Evolutionary conservation across 2,329 filamentous ascomycete genomes (phyloP).

Genomic region (Penicillium sclerotiorum): DNA sequence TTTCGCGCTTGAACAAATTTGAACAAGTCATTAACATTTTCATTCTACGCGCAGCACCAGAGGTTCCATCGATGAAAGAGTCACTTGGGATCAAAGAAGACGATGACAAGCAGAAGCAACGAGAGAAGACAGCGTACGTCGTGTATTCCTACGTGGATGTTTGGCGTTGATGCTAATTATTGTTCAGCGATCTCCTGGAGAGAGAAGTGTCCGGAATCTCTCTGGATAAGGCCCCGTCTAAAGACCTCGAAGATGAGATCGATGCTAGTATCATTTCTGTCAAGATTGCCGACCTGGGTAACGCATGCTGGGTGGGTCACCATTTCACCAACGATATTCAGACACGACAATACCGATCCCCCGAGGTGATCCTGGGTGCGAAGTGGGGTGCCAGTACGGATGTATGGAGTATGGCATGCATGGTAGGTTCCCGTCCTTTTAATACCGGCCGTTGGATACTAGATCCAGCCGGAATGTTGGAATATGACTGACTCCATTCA

Average conservation of each 20-base stretch:
- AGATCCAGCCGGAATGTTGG: neutral
- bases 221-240: conserved; percentile 70
- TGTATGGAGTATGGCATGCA: conserved; percentile 99
- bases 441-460: neutral
- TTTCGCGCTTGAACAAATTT: too few species aligned
- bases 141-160: neutral
- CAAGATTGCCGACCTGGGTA: conserved; percentile 97
- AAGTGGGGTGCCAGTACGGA: conserved; percentile 99
- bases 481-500: conserved; percentile 42
- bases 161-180: conserved; percentile 12
- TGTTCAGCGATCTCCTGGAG: conserved; percentile 81
- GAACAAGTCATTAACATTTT: too few species aligned
- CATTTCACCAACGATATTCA: conserved; percentile 99
- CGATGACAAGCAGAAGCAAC: conserved; percentile 72
- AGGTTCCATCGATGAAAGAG: conserved; percentile 59
- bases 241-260: conserved; percentile 31
- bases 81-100: conserved; percentile 56
- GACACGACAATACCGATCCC: conserved; percentile 93
- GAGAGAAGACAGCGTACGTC: conserved; percentile 90
- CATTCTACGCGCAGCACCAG: conserved; percentile 48
- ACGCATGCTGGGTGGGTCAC: conserved; percentile 98
- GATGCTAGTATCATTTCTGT: conserved; percentile 83
- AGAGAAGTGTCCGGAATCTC: conserved; percentile 95
- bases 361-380: conserved; percentile 91
- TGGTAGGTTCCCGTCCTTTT: conserved; percentile 64